Base-by-base conservation (phyloP, 805 yeast species). In the Saccharomycopsis olivae region DNA sequence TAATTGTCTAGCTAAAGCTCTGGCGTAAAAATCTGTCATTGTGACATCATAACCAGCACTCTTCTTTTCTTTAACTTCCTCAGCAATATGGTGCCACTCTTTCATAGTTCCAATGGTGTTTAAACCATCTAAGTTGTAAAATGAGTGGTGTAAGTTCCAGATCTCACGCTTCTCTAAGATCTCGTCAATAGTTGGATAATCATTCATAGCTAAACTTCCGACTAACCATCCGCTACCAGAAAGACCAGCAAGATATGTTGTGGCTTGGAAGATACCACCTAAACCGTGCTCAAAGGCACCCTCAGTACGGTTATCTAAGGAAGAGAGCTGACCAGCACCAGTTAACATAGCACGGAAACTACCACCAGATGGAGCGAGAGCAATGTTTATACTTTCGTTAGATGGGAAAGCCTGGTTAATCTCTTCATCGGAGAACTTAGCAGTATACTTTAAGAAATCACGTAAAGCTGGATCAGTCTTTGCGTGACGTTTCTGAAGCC, bases 161-260 rank as follows among this genome's bases (percentile, higher is more conserved):
- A 56, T 43, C 23, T 40, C 38, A 2, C 47, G 30, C 5, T 28
- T 13, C 33, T 57, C 52, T 33, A 62, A 64, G 24, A 84, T 70
- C 1, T 65, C 73, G 47, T 75, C 77, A 17, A 84, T 73, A 13
- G 79, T 62, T 4, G 87, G 73, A 78, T 82, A 86, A 53, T 78
- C 75, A 55, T 85, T 82, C 54, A 71, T 63, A 0, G 71, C 75
- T 19, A 85, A 57, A 9, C 88, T 68, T 1, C 84, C 79, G 19
- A 85, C 65, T 35, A 83, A 62, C 94, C 94, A 85, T 8, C 80
- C 69, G 15, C 95, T 94, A 23, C 95, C 95, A n/a, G 87, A 76
- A 28, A 85, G 67, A 5, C 89, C 94, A 5, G 84, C 62, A 3
- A 86, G 57, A 53, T 87, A 86, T 5, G 82, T 71, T 1, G 85